Base-by-base conservation (phyloP, 768 basidiomycete genomes). In the Trametes coccinea region DNA sequence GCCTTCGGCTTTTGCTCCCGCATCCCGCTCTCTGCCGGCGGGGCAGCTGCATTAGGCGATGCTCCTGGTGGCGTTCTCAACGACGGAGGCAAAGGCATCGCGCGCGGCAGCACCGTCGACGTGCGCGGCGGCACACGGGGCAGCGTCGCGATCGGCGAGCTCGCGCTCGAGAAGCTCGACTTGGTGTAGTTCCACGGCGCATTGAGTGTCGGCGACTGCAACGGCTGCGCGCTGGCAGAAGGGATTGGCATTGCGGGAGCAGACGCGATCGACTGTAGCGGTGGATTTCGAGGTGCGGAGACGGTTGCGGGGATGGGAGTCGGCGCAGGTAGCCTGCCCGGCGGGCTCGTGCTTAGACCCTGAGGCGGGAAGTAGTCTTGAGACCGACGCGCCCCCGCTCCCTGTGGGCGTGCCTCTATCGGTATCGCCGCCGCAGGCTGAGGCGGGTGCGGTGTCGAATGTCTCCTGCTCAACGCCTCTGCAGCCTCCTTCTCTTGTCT, bases 131-230 rank as follows among this genome's bases (percentile, higher is more conserved):
- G 83, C 77, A 51, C 78, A 76, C 56, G 85, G 79, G 46, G 86
- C 17, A 70, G 83, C 13, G 77, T 79, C 22, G 85, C 83, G 60
- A 87, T 75, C 44, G 80, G 71, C 17, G 78, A 53, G 67, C 57
- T 55, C 67, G 65, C 55, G 33, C 63, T 62, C 49, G 74, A 66
- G 70, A 86, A 86, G 59, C 72, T 76, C 6, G 85, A 85, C 51
- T 71, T 78, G 17, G 84, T 84, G 66, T 84, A 76, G 61, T 83
- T 82, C 84, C 84, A 86, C 14, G 86, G 84, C 30, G 82, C 82
- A 17, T 69, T 58, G 29, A 71, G 69, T n/a, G 70, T 37, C 4
- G 71, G 58, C 30, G 43, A 51, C 41, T 56, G 48, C 53, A 62
- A 59, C 43, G 67, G 60, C 17, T 64, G 50, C 47, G 67, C 39